Evolutionary conservation across 306 rosid genomes (phyloP), one percentile per base, ranked within the genome.

Genomic region (Oxytropis ochrocephala): DNA sequence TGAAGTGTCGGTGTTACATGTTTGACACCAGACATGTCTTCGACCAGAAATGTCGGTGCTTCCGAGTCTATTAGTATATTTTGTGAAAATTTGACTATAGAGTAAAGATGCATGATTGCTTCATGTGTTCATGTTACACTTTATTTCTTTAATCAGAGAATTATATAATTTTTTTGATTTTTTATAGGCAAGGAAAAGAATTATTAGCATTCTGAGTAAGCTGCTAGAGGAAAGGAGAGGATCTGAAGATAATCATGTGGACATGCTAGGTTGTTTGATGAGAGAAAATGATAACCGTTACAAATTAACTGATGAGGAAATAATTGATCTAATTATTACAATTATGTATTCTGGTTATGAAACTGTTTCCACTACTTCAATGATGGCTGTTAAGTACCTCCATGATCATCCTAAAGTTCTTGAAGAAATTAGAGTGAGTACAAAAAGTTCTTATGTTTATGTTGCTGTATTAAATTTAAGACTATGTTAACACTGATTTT

Each of bases 311-410:
- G 95, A 95, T 55, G 97, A 89, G 73, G 97, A 95, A 56, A 79
- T 95, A 42, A 87, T 95, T 41, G 99, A 95, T 87, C 87, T 85
- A 8, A 76, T 95, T 5, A 87, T 95, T 9, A 95, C 97, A 7
- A 85, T 95, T 32, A 76, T 95, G 77, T 95, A 95, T 74, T 95
- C 99, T 42, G 99, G 99, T 4, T 95, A 88, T 64, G 99, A 95
- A 83, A 95, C 99, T 62, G 97, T 95, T 67, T 95, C 99, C 14
- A 95, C 99, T 0, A 95, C 99, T 11, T 85, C 99, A 14, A 95
- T 95, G 99, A 95, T 95, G 99, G 97, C 99, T 10, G 86, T 95
- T 52, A 95, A 95, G 80, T 91, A 85, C 51, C 96, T 95, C 69
- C 95, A 87, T 77, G 99, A 95, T 70, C 92, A 91, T 75, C 96